Percentiles rank a stretch among this genome's conserved stretches.
Evolutionary conservation across 805 yeast species (phyloP).

Genomic region (Wickerhamomyces ciferrii): DNA sequence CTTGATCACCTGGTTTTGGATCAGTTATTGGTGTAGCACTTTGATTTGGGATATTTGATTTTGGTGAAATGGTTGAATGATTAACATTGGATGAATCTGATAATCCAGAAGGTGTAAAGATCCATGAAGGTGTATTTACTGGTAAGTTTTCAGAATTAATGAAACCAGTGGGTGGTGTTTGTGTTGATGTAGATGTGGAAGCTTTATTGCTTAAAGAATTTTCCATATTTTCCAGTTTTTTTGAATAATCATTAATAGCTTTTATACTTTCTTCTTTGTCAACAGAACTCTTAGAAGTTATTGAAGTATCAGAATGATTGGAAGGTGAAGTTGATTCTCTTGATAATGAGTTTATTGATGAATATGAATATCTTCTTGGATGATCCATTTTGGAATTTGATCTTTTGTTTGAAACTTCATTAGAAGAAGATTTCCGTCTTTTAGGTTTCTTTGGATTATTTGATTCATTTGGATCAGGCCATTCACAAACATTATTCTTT

Average conservation of each 20-base stretch:
- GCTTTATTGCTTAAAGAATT: slow-evolving; percentile 2
- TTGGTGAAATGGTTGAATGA: neutral
- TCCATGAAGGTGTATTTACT: neutral
- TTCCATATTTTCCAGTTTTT: slow-evolving; percentile 11
- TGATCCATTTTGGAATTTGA: neutral
- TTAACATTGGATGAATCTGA: neutral
- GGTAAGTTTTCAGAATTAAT: neutral
- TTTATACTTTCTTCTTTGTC: neutral
- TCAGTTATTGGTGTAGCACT: neutral
- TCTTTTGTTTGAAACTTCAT: neutral
- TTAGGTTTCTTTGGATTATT: neutral
- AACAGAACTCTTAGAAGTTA: neutral
- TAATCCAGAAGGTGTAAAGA: neutral
- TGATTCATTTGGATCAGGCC: slow-evolving; percentile 17
- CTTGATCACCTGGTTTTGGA: neutral
- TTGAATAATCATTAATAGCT: slow-evolving; percentile 9
- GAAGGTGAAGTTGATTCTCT: neutral
- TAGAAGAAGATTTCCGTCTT: neutral
- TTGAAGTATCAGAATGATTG: neutral
- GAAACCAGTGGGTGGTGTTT: neutral
- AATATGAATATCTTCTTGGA: neutral
- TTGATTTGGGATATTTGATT: neutral
- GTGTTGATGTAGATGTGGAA: neutral
- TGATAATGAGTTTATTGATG: neutral
- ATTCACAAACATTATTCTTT: slow-evolving; percentile 28